Percentiles rank a stretch among this genome's conserved stretches.
These are phyloP conservation scores for Dipodascus albidus DNA, from an alignment of 805 yeast genomes.

Conservation along the genomic window DNA sequence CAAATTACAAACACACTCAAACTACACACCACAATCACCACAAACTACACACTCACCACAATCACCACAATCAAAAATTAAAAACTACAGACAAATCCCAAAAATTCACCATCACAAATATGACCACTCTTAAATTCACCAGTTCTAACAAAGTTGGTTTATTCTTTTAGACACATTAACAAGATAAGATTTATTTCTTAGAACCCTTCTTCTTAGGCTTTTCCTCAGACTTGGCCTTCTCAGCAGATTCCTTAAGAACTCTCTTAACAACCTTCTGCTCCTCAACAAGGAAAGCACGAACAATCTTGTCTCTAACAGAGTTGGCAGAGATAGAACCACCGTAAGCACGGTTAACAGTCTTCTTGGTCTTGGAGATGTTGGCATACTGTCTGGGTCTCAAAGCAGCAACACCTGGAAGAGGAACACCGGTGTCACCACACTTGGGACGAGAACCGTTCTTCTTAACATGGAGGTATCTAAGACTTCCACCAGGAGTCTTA, in stretches of 20 bases:
- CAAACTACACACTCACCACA: too few species aligned
- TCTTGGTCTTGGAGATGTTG: conserved; percentile 85
- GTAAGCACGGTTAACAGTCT: conserved; percentile 98
- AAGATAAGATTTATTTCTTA: conserved; percentile 17
- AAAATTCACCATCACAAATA: too few species aligned
- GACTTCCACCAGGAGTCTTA: conserved; percentile 99
- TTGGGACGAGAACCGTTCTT: conserved; percentile 69
- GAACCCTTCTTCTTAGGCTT: conserved; percentile 20
- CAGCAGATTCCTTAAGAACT: conserved; percentile 94
- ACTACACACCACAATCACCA: too few species aligned
- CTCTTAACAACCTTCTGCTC: conserved; percentile 99
- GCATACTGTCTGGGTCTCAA: conserved; percentile 99
- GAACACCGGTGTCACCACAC: conserved; percentile 58
- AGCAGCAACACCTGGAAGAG: conserved; percentile 80
- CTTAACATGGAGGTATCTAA: conserved; percentile 96
- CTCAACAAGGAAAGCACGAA: conserved; percentile 99
- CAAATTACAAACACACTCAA: too few species aligned
- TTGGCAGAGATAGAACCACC: conserved; percentile 97
- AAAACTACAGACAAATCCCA: too few species aligned
- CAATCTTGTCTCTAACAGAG: conserved; percentile 98
- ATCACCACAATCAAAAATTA: too few species aligned
- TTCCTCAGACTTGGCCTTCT: conserved; percentile 64
- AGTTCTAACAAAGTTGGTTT: neutral
- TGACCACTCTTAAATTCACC: too few species aligned
- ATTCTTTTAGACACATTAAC: neutral